phyloP scores from a whole-genome alignment of 1,284 basidiomycete species.

The Tilletia walkeri region DNA sequence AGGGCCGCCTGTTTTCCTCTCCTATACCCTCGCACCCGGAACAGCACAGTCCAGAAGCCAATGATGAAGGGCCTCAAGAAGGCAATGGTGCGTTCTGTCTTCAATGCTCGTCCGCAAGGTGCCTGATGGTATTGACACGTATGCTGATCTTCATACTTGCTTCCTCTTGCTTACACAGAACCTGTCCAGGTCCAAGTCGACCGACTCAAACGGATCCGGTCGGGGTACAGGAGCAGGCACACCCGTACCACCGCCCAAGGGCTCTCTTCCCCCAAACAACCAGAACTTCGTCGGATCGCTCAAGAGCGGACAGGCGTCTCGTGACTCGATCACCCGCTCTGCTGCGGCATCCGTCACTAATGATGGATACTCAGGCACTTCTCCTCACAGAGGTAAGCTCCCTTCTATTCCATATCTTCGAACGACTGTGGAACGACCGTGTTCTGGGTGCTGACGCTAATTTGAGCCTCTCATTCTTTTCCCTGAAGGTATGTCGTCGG shows the following conservation, averaged over 20 bases:
- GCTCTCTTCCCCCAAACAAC: slow-evolving; percentile 37
- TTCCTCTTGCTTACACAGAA: slow-evolving; percentile 30
- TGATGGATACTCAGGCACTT: neutral
- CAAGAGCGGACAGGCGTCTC: slow-evolving; percentile 28
- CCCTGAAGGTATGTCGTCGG: slow-evolving; percentile 26
- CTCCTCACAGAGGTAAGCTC: slow-evolving; percentile 7
- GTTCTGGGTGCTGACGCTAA: no score
- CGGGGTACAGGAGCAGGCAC: slow-evolving; percentile 33
- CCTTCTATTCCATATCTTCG: no score
- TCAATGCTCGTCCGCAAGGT: neutral
- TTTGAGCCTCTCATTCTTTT: no score
- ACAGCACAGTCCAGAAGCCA: neutral
- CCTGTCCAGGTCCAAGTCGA: slow-evolving; percentile 50
- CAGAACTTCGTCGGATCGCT: slow-evolving; percentile 43
- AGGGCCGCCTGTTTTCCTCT: no score
- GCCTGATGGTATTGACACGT: neutral
- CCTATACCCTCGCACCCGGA: neutral
- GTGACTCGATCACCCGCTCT: slow-evolving; percentile 35
- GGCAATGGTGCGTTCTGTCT: slow-evolving; percentile 49
- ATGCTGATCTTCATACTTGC: neutral
- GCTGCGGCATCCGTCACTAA: slow-evolving; percentile 30
- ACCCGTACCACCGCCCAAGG: slow-evolving; percentile 45
- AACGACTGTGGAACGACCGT: no score
- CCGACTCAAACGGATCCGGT: slow-evolving; percentile 35
- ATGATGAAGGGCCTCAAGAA: slow-evolving; percentile 56